A percentile compares a stretch with the other conserved stretches of the same genome.
Evolutionary conservation across 768 basidiomycete genomes (phyloP).

Genomic region (Royoungia palumana): DNA sequence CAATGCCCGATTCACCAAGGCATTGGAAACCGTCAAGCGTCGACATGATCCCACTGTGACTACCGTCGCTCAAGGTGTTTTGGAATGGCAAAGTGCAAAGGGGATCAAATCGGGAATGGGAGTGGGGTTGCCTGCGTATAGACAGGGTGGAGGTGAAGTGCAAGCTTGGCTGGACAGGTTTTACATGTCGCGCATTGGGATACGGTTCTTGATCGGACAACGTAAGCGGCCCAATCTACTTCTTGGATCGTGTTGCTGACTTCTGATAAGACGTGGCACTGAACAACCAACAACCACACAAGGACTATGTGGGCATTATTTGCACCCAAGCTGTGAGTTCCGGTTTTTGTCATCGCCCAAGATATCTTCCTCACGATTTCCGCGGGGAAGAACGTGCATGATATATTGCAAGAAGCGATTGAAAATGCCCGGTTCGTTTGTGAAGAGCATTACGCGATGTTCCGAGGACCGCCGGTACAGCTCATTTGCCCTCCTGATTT

Average conservation of each 20-base stretch:
- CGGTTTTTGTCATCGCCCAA: background rate
- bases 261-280: conserved; percentile 75
- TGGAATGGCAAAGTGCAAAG: conserved; percentile 86
- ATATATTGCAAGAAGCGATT: conserved; percentile 97
- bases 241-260: background rate
- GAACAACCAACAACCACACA: conserved; percentile 86
- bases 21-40: conserved; percentile 84
- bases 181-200: conserved; percentile 93
- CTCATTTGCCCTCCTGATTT: conserved; percentile 82
- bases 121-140: conserved; percentile 34
- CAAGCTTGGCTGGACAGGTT: conserved; percentile 97
- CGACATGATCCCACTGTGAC: conserved; percentile 98
- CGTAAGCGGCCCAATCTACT: conserved; percentile 48
- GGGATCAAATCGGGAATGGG: conserved; percentile 29
- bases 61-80: conserved; percentile 91
- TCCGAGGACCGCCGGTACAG: conserved; percentile 93
- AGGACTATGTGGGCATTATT: conserved; percentile 95
- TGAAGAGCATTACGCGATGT: conserved; percentile 95
- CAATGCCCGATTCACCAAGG: conserved; percentile 86
- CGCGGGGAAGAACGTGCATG: conserved; percentile 73
- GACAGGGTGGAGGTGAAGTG: conserved; percentile 78
- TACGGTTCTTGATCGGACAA: conserved; percentile 95
- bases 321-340: conserved; percentile 80
- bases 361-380: background rate
- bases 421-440: conserved; percentile 95